These are phyloP conservation scores for Rhizopogon roseolus DNA, from an alignment of 768 basidiomycete genomes.

Conservation along the genomic window DNA sequence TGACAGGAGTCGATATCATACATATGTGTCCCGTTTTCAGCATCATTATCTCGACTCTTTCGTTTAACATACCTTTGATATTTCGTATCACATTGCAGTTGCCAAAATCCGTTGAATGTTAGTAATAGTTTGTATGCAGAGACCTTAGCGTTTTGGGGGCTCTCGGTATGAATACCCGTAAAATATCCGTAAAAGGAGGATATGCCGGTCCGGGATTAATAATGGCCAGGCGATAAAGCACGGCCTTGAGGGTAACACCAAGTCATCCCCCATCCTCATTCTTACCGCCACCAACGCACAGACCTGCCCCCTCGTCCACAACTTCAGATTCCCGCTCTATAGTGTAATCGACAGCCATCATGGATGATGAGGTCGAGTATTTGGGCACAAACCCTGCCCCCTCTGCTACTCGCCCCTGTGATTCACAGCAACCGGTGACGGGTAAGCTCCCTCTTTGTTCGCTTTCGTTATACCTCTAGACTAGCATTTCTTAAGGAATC, in stretches of 20 bases:
- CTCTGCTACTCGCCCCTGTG: slow-evolving; percentile 20
- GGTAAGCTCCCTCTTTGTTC: slow-evolving; percentile 32
- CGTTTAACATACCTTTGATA: not conserved
- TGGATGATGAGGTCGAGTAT: slow-evolving; percentile 62
- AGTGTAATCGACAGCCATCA: slow-evolving; percentile 13
- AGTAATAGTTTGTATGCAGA: slow-evolving; percentile 13
- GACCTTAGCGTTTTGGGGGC: not conserved
- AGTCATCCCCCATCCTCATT: slow-evolving; percentile 18
- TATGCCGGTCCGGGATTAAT: slow-evolving; percentile 12
- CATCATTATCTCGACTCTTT: not conserved
- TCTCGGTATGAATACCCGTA: not conserved
- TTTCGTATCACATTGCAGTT: slow-evolving; percentile 1
- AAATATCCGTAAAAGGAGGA: slow-evolving; percentile 17
- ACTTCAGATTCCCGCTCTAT: slow-evolving; percentile 1
- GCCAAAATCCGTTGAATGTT: slow-evolving; percentile 20
- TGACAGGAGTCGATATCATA: slow-evolving; percentile 2
- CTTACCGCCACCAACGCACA: slow-evolving; percentile 8
- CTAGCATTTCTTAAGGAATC: slow-evolving; percentile 40
- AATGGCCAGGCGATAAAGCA: slow-evolving; percentile 25
- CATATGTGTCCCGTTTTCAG: not conserved
- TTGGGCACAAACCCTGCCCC: slow-evolving; percentile 39
- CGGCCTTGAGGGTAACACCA: slow-evolving; percentile 27
- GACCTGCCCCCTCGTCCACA: not conserved
- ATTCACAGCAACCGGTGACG: slow-evolving; percentile 28
- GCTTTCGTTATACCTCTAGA: slow-evolving; percentile 12